Evolutionary conservation across 306 rosid genomes (phyloP), one percentile per base, ranked within the genome.

Genomic region (Vachellia collinsii): DNA sequence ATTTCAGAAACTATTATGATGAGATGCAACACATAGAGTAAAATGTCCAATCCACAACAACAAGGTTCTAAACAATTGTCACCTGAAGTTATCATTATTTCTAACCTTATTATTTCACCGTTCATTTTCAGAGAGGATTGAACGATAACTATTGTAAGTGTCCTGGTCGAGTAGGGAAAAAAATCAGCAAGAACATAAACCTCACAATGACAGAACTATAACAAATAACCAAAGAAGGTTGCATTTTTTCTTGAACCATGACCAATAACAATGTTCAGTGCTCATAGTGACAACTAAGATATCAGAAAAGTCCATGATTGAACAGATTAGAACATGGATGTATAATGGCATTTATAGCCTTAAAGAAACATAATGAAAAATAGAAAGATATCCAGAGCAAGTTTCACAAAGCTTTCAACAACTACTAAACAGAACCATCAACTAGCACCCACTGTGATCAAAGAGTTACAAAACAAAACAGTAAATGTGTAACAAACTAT

Each of bases 11-110:
- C 67, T 71, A 43, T 53, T 47, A 72, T 16, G 29, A 80, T 23
- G 51, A 72, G 66, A 39, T 62, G 88, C 86, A 78, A 88, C 86
- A 34, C 84, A 29, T 82, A 87, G 86, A 76, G 87, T 88, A 83
- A 92, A 90, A 80, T 80, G 88, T 59, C 87, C 90, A 51, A 87
- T 34, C 71, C 29, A 65, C 36, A 47, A 62, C 61, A 44, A 19
- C 65, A 72, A 22, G 14, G 16, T 47, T 23, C 34, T 64, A 47
- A 41, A 38, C 12, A 8, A 5, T 48, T 75, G 63, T 36, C 38
- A 61, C 44, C 66, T 23, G 37, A 23, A 70, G 65, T 69, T 16
- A 46, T 44, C 54, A 46, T 62, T 29, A 36, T 62, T 39, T 54
- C 39, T 23, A 37, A 20, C 8, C 29, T 16, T 19, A 42, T 61